Evolutionary conservation across 257 asterid genomes (phyloP).

Genomic region (Eustoma russellianum): DNA sequence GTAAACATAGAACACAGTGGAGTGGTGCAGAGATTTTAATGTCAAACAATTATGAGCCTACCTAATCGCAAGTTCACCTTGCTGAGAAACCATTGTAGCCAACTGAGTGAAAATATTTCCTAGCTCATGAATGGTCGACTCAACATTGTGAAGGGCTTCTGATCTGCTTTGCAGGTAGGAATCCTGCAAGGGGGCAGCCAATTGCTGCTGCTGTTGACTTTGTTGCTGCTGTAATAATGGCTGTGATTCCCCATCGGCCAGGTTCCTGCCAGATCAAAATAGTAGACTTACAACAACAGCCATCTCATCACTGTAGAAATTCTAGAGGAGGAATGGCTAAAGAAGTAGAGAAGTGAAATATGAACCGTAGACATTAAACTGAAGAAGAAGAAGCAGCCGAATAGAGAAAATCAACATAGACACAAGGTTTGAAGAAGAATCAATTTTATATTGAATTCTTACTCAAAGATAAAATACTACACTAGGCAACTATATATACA

Average conservation of each 20-base stretch:
- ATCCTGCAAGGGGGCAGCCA: slow-evolving; percentile 67
- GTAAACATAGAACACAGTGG: too few relatives aligned
- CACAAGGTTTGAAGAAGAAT: too few relatives aligned
- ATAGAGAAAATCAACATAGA: too few relatives aligned
- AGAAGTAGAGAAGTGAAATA: too few relatives aligned
- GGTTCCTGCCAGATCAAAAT: slow-evolving; percentile 36
- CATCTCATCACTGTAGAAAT: too few relatives aligned
- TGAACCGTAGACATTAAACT: too few relatives aligned
- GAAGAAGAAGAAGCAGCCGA: too few relatives aligned
- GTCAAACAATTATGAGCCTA: slow-evolving; percentile 5
- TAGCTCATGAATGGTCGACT: slow-evolving; percentile 77
- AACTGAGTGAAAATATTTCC: slow-evolving; percentile 77
- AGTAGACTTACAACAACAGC: too few relatives aligned
- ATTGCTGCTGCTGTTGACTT: slow-evolving; percentile 76
- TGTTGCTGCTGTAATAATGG: slow-evolving; percentile 81
- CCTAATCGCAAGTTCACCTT: slow-evolving; percentile 90
- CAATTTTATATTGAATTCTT: too few relatives aligned
- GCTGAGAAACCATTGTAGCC: slow-evolving; percentile 88
- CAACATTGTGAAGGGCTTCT: slow-evolving; percentile 78
- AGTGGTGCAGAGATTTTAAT: background rate
- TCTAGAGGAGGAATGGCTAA: too few relatives aligned
- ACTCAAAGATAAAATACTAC: too few relatives aligned
- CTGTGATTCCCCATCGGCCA: slow-evolving; percentile 64
- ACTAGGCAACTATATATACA: too few relatives aligned
- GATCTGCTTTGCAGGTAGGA: slow-evolving; percentile 50